phyloP scores from a whole-genome alignment of 2,329 filamentous ascomycete species.

The Claviceps cyperi region DNA sequence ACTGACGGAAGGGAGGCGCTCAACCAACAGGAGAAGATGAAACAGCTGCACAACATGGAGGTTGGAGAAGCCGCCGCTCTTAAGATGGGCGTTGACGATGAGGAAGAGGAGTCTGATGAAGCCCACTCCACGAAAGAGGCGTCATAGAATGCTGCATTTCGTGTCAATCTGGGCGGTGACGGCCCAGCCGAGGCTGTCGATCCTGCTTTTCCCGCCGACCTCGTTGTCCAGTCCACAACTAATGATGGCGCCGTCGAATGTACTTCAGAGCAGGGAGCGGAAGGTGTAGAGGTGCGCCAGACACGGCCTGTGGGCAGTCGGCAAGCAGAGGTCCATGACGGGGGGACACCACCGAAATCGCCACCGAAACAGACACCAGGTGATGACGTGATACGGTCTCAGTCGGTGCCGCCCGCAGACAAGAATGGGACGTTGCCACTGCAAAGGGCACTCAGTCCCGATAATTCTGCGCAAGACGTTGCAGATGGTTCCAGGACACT shows the following conservation, averaged over 20 bases:
- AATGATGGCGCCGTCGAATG: too few species aligned
- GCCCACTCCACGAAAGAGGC: constrained; percentile 12
- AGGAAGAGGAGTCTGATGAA: constrained; percentile 22
- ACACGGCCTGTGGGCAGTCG: neutral
- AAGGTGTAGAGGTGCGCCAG: neutral
- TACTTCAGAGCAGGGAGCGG: neutral
- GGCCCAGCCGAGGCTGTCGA: neutral
- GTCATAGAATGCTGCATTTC: constrained; percentile 18
- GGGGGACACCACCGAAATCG: too few species aligned
- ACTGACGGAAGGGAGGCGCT: constrained; percentile 28
- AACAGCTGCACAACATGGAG: constrained; percentile 45
- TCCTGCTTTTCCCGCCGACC: too few species aligned
- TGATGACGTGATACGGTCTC: neutral
- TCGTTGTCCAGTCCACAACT: too few species aligned
- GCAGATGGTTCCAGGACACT: neutral
- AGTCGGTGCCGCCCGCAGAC: too few species aligned
- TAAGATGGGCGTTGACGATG: constrained; percentile 23
- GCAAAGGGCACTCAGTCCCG: neutral
- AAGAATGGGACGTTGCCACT: neutral
- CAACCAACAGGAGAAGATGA: constrained; percentile 31
- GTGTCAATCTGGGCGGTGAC: neutral
- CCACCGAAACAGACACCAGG: neutral
- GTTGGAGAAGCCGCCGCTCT: constrained; percentile 42
- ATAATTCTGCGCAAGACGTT: neutral
- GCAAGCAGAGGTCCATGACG: too few species aligned